Base-by-base conservation (phyloP, 2,329 filamentous ascomycete species). In the Trichoderma brevicompactum region DNA sequence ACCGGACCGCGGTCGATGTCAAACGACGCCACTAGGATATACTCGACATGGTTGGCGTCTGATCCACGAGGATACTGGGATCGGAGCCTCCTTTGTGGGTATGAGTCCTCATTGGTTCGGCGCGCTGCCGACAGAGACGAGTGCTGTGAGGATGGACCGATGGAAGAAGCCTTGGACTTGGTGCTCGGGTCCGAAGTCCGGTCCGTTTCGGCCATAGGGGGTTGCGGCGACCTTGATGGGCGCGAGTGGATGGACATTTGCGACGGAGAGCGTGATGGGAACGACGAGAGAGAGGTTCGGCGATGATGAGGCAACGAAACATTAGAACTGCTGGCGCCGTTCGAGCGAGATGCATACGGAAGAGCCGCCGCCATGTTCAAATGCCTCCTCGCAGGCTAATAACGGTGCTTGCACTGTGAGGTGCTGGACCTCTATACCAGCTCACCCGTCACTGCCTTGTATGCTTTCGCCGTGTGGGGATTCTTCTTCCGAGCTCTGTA, bases 11-110 rank as follows among this genome's bases (percentile, higher is more conserved):
- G 89, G 77, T 98, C 94, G 72, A 98, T 96, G 78, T 98, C 93
- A 79, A 99, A 99, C 2, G 93, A 96, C 4, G 95, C 95, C 63
- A 99, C 95, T 61, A 99, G 83, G 61, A 99, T 98, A 75, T 98
- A 99, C 76, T 99, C 95, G 79, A 99, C 95, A 89, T 99, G 95
- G 73, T 95, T 96, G 76, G 98, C 90, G 6, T 82, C 81, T 10
- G 87, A 85, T 65, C 89, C 84, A n/a, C 87, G 83, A 15, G 91
- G 91, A 73, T 93, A 94, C 72, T 93, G 91, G 19, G 91, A 91
- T 65, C 87, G 89, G 74, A 89, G 78, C 73, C 84, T 87, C 71
- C 84, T 83, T 17, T 79, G 77, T 5, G 83, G 82, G 63, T 82
- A 81, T 41, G 81, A 79, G 68, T 83, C 78, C 66, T 82, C 78